Evolutionary conservation across 495 filamentous ascomycete species (phyloP).

Genomic region (Trichoderma reesei): DNA sequence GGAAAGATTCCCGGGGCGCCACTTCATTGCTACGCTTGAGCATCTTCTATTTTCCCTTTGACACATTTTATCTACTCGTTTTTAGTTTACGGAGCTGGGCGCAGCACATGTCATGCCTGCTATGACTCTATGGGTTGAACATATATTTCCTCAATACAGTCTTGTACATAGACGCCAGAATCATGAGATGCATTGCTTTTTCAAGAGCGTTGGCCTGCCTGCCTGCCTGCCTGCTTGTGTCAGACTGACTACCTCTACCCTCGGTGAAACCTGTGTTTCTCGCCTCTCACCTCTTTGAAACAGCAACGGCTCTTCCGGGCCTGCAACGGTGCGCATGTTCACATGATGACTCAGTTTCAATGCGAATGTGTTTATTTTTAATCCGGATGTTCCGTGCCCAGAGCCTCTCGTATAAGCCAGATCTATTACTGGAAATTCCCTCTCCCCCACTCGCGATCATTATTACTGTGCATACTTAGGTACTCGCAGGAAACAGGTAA

Average conservation of each 20-base stretch:
- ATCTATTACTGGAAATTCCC: not conserved
- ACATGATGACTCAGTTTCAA: not conserved
- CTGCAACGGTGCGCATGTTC: not conserved
- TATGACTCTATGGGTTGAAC: not conserved
- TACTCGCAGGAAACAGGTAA: no score
- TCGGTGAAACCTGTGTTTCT: no score
- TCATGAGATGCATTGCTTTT: not conserved
- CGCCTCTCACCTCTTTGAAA: not conserved
- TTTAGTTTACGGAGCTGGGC: not conserved
- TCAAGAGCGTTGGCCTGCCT: not conserved
- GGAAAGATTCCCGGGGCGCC: not conserved
- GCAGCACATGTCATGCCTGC: slow-evolving; percentile 1
- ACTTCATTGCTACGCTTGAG: not conserved
- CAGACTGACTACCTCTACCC: no score
- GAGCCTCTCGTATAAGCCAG: not conserved
- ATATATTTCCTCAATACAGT: slow-evolving; percentile 1
- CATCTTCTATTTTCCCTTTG: not conserved
- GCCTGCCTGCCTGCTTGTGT: no score
- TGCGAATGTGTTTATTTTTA: not conserved
- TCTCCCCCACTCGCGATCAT: not conserved
- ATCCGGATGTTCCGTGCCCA: not conserved
- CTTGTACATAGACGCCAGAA: slow-evolving; percentile 6
- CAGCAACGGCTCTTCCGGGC: not conserved
- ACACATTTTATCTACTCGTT: not conserved
- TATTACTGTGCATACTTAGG: no score